Conservation (phyloP, 2,329 filamentous ascomycete species). For the Colletotrichum salicis region DNA sequence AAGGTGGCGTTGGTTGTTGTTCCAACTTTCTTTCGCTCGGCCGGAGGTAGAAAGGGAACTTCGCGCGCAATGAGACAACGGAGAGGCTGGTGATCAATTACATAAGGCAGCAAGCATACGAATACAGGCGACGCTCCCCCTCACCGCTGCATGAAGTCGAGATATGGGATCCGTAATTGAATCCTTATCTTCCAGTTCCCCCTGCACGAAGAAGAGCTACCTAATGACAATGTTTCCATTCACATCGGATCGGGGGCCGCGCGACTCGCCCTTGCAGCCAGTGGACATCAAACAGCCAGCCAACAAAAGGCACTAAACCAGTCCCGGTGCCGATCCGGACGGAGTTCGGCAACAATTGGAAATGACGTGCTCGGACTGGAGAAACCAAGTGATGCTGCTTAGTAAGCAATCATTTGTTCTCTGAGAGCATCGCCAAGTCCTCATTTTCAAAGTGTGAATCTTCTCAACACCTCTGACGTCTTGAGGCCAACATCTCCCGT, state of each 20-base stretch:
- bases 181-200: conserved; percentile 1
- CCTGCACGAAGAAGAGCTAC: not conserved
- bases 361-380: not conserved
- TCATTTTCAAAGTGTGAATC: not conserved
- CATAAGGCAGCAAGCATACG: not conserved
- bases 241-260: not conserved
- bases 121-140: not conserved
- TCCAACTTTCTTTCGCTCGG: not conserved
- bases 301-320: not conserved
- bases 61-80: not conserved
- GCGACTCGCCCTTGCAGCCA: not conserved
- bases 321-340: not conserved
- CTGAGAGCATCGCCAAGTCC: not conserved
- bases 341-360: not conserved
- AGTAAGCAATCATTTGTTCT: not conserved
- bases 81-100: conserved; percentile 5
- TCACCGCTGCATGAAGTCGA: not conserved
- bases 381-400: not conserved
- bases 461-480: not conserved
- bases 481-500: not conserved
- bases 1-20: not conserved
- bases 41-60: not conserved
- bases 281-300: not conserved
- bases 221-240: not conserved
- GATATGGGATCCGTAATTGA: conserved; percentile 4